Conservation (phyloP, 139 green algal species). For the Chara braunii region DNA sequence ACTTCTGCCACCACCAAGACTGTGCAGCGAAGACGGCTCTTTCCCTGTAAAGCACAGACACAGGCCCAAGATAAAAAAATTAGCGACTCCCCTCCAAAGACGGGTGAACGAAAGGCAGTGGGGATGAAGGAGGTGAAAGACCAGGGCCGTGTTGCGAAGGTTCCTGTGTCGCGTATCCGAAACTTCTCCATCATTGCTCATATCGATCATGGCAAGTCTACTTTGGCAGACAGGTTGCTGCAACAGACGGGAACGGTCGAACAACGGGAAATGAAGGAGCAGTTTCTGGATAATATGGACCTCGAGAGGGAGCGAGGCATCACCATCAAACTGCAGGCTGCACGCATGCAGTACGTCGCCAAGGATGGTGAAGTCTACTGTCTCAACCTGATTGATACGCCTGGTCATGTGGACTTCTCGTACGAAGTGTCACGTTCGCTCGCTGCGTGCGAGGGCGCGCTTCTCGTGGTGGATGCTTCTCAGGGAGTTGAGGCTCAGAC, state of each 20-base stretch:
- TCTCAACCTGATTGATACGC: conserved; percentile 86
- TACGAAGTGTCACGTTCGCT: conserved; percentile 78
- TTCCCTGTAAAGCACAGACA: no score
- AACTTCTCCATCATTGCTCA: conserved; percentile 81
- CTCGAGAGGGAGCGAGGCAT: conserved; percentile 74
- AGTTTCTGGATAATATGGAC: conserved; percentile 88
- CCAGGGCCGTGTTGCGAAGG: no score
- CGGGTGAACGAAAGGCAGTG: no score
- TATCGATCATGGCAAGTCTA: conserved; percentile 76
- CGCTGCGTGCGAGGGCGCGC: conserved; percentile 88
- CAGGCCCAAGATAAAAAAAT: no score
- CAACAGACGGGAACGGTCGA: conserved; percentile 62
- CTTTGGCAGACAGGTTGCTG: conserved; percentile 68
- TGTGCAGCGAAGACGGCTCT: no score
- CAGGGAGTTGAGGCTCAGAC: conserved; percentile 98
- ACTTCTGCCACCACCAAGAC: no score
- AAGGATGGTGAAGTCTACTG: conserved; percentile 59
- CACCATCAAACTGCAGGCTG: conserved; percentile 87
- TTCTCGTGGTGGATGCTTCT: conserved; percentile 91
- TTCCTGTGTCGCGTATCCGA: conserved; percentile 49
- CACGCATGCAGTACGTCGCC: conserved; percentile 40
- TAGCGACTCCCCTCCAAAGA: no score
- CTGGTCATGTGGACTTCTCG: conserved; percentile 79
- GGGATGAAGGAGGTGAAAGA: no score
- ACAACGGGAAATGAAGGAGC: conserved; percentile 59